A percentile compares a stretch with the other conserved stretches of the same genome.
Conservation (phyloP, 441 rosid genomes). For the Jatropha multifida region DNA sequence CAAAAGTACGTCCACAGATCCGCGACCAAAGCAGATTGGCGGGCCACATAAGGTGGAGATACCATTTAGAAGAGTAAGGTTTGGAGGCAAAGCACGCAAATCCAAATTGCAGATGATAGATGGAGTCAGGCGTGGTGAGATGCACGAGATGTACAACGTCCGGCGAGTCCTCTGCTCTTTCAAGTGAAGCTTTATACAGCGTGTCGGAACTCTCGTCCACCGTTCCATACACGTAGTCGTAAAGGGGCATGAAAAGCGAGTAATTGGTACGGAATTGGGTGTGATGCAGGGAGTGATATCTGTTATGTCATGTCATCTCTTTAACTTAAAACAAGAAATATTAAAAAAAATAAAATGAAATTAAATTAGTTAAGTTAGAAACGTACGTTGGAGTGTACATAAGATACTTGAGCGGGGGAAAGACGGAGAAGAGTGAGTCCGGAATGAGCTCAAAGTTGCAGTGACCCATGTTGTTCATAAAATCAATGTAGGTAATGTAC, state of each 20-base stretch:
- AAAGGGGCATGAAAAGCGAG: constrained; percentile 55
- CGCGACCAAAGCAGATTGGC: neutral
- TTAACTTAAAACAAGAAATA: too few relatives aligned
- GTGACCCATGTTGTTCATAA: constrained; percentile 77
- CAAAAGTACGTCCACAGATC: neutral
- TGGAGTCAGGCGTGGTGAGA: constrained; percentile 1
- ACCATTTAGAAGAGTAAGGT: neutral
- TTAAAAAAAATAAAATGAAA: too few relatives aligned
- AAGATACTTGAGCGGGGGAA: constrained; percentile 45
- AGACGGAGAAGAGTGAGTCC: constrained; percentile 35
- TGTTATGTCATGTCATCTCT: constrained; percentile 4
- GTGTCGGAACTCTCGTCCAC: constrained; percentile 43
- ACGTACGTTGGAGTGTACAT: constrained; percentile 43
- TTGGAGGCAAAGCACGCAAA: constrained; percentile 8
- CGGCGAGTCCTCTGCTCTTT: constrained; percentile 38
- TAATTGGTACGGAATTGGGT: constrained; percentile 38
- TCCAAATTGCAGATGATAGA: neutral
- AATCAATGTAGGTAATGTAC: constrained; percentile 47
- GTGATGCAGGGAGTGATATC: constrained; percentile 63
- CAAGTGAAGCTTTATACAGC: constrained; percentile 35
- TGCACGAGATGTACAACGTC: neutral
- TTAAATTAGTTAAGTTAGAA: neutral
- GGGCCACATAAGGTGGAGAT: neutral
- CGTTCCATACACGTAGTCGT: constrained; percentile 56
- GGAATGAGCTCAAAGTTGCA: constrained; percentile 69